Evolutionary conservation across 345 rosid genomes (phyloP).

Genomic region (Hypericum androsaemum): DNA sequence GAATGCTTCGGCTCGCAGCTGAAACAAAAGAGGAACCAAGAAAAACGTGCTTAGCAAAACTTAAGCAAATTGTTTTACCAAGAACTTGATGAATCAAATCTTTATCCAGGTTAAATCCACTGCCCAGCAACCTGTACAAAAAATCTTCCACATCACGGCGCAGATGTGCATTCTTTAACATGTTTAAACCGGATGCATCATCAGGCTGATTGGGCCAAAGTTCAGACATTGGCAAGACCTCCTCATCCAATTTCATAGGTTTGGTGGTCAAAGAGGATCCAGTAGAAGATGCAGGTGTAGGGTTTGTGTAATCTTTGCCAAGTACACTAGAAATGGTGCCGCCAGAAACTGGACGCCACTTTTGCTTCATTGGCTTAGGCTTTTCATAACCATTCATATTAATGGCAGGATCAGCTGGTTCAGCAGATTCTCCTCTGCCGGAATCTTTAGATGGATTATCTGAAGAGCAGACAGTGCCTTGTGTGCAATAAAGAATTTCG

Average conservation of each 20-base stretch:
- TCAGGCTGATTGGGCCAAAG: constrained; percentile 19
- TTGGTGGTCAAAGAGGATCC: constrained; percentile 25
- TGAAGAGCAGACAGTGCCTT: constrained; percentile 3
- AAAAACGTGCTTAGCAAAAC: no score
- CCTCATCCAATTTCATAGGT: constrained; percentile 37
- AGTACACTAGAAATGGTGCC: constrained; percentile 39
- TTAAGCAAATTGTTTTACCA: constrained; percentile 19
- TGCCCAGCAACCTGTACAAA: constrained; percentile 40
- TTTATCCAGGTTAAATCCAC: constrained; percentile 43
- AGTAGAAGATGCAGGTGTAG: constrained; percentile 19
- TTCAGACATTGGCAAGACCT: constrained; percentile 33
- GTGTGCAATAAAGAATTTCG: constrained; percentile 35
- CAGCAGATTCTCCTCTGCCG: constrained; percentile 15
- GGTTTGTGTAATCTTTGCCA: constrained; percentile 31
- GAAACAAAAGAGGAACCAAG: no score
- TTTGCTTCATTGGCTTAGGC: constrained; percentile 17
- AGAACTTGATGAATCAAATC: constrained; percentile 37
- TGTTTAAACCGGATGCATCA: constrained; percentile 12
- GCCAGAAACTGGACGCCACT: constrained; percentile 26
- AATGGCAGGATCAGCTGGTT: constrained; percentile 14
- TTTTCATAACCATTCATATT: constrained; percentile 17
- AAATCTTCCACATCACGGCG: constrained; percentile 36
- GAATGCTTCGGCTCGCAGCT: neutral
- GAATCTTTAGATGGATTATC: constrained; percentile 8
- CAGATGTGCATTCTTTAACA: constrained; percentile 8